Conservation (phyloP, 2,329 filamentous ascomycete genomes). For the Didymosphaeria variabile region DNA sequence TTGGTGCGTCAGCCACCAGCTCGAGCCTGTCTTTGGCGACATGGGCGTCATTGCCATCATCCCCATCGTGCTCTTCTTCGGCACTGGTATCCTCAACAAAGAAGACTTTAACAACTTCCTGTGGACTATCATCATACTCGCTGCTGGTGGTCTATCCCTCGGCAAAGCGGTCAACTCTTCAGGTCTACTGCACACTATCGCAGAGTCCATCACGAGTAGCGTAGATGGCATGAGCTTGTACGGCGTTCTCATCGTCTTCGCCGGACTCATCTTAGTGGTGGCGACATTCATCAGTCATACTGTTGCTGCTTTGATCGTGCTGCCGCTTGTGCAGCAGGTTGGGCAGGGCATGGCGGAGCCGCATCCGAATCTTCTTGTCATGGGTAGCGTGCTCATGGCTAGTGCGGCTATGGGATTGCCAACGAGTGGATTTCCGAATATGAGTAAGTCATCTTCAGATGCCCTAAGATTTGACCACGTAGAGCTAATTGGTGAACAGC, state of each 20-base stretch:
- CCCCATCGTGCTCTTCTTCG: slow-evolving; percentile 94
- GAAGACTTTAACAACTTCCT: slow-evolving; percentile 99
- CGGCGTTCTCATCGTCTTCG: slow-evolving; percentile 85
- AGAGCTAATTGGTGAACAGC: slow-evolving; percentile 61
- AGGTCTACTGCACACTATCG: slow-evolving; percentile 88
- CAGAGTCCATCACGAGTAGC: slow-evolving; percentile 74
- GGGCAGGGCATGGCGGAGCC: slow-evolving; percentile 85
- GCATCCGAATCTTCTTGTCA: slow-evolving; percentile 92
- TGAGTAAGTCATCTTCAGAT: slow-evolving; percentile 76
- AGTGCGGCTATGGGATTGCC: slow-evolving; percentile 97
- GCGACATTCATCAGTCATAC: slow-evolving; percentile 99
- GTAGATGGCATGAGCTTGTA: slow-evolving; percentile 87
- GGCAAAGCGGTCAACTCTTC: slow-evolving; percentile 95
- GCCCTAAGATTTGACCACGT: not conserved
- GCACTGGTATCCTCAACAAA: slow-evolving; percentile 93
- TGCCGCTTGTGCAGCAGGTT: slow-evolving; percentile 88
- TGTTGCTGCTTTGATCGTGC: slow-evolving; percentile 91
- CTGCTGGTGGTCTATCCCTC: slow-evolving; percentile 88
- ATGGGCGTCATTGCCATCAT: slow-evolving; percentile 99
- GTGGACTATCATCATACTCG: slow-evolving; percentile 99
- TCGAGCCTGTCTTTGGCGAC: slow-evolving; percentile 89
- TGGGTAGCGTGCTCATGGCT: slow-evolving; percentile 95
- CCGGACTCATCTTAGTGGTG: slow-evolving; percentile 83
- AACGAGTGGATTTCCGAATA: slow-evolving; percentile 96
- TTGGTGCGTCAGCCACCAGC: slow-evolving; percentile 91